Base-by-base conservation (phyloP, 2,329 filamentous ascomycete genomes). In the Curvularia lunata region DNA sequence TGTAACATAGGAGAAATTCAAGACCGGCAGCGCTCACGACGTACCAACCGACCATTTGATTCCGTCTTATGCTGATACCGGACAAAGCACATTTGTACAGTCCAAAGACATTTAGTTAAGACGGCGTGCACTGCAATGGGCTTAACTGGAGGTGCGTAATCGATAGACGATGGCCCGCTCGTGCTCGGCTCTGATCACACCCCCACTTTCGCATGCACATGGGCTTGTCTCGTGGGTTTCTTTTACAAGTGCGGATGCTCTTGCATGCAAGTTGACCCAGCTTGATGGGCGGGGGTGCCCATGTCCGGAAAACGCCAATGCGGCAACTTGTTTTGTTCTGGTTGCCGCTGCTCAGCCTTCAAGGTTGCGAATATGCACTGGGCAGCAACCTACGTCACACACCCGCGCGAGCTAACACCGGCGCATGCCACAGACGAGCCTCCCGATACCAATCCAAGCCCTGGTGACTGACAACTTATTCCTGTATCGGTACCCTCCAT, bases 401-500 rank as follows among this genome's bases (percentile, higher is more conserved):
- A 60, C 63, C 62, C 59, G 65, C 67, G 64, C 67, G 60, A 64
- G 60, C 63, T 63, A 60, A 61, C 56, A 56, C 64, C 57, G 56
- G 61, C 56, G 64, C 60, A 61, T 61, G 57, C 62, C 52, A 62
- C 65, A 62, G 48, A 60, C 62, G 56, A 56, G 63, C 59, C 57
- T 62, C 45, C 66, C 63, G 62, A 65, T 62, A 61, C 58, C 59
- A 50, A 48, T 48, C 59, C 45, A 43, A 38, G 48, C 38, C 59
- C 48, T 43, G 52, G 52, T 56, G 59, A 51, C 54, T 54, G 47
- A 58, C 52, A 53, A 52, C 54, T 27, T 45, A 42, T 54, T 52
- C 45, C 16, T 42, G 43, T 41, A 82, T 82, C 76, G 79, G 80
- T 71, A 78, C 80, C 75, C 85, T 28, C 53, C 52, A 49, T 13